Percentiles rank a stretch among this genome's conserved stretches.
Conservation (phyloP, 2,329 filamentous ascomycete genomes). For the Venturia asperata region DNA sequence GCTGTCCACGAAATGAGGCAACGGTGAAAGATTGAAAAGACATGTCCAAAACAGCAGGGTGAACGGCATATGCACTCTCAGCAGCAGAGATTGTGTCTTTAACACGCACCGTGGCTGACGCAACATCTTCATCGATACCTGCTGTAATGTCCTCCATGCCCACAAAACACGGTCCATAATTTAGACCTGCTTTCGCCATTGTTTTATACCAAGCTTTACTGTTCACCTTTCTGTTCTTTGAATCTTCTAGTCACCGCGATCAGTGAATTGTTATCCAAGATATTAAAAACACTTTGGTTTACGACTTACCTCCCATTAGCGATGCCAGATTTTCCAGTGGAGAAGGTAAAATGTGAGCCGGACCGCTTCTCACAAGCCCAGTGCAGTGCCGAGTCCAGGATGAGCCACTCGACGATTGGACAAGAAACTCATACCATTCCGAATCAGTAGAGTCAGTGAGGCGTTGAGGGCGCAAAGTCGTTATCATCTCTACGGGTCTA, state of each 20-base stretch:
- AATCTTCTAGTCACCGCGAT: too few species aligned
- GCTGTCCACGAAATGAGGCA: not conserved
- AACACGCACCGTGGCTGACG: not conserved
- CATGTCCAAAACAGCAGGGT: slow-evolving; percentile 15
- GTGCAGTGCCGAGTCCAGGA: slow-evolving; percentile 5
- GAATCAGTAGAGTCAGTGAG: not conserved
- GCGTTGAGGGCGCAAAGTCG: not conserved
- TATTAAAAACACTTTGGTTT: too few species aligned
- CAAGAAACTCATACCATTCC: not conserved
- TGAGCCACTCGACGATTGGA: not conserved
- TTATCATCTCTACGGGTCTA: not conserved
- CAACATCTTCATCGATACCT: not conserved
- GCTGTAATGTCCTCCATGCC: not conserved
- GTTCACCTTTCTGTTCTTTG: not conserved
- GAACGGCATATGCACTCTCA: slow-evolving; percentile 11
- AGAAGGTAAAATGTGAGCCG: too few species aligned
- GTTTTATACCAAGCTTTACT: slow-evolving; percentile 2
- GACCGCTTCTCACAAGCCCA: not conserved
- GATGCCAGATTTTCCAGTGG: too few species aligned
- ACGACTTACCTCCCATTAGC: too few species aligned
- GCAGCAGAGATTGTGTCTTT: not conserved
- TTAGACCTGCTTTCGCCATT: not conserved
- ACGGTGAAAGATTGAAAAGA: slow-evolving; percentile 5
- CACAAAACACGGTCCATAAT: slow-evolving; percentile 16
- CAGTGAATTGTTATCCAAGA: too few species aligned